These are phyloP conservation scores for Tricholoma flavovirens DNA, from an alignment of 768 basidiomycete species.

Conservation along the genomic window DNA sequence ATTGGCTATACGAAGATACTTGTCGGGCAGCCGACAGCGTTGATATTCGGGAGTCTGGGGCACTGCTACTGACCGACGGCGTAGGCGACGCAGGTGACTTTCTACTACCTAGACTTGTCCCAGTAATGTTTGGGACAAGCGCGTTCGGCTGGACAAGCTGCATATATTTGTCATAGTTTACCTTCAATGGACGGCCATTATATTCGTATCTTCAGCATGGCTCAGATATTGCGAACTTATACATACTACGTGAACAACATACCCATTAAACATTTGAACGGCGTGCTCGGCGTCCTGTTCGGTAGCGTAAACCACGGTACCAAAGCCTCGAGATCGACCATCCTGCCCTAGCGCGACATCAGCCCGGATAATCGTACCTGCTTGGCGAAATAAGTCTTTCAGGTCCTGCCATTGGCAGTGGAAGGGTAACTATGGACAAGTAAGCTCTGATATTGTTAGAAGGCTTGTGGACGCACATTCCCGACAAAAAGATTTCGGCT, in stretches of 20 bases:
- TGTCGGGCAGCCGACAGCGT: slow-evolving; percentile 2
- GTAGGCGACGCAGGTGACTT: slow-evolving; percentile 19
- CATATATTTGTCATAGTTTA: slow-evolving; percentile 85
- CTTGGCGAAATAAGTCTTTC: slow-evolving; percentile 91
- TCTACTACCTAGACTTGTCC: slow-evolving; percentile 1
- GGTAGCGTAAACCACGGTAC: slow-evolving; percentile 82
- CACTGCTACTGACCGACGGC: slow-evolving; percentile 8
- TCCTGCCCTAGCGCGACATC: slow-evolving; percentile 87
- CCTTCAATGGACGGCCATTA: slow-evolving; percentile 81
- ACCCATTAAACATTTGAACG: slow-evolving; percentile 89
- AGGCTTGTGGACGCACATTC: slow-evolving; percentile 54
- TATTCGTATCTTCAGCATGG: slow-evolving; percentile 64
- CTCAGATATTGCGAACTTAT: slow-evolving; percentile 5
- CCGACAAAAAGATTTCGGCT: slow-evolving; percentile 78
- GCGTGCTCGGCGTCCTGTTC: slow-evolving; percentile 83
- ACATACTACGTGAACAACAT: slow-evolving; percentile 21
- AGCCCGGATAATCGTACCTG: slow-evolving; percentile 85
- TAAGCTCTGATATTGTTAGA: slow-evolving; percentile 6
- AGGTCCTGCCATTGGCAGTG: slow-evolving; percentile 98
- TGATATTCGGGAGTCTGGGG: slow-evolving; percentile 5
- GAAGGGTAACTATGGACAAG: slow-evolving; percentile 65
- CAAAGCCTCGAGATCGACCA: slow-evolving; percentile 87
- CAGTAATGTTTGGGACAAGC: slow-evolving; percentile 1
- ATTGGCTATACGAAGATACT: slow-evolving; percentile 4
- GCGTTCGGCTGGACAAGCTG: slow-evolving; percentile 18